Percentiles rank a stretch among this genome's conserved stretches.
Conservation (phyloP, 1,284 basidiomycete genomes). For the Coniferiporia sulphurascens region DNA sequence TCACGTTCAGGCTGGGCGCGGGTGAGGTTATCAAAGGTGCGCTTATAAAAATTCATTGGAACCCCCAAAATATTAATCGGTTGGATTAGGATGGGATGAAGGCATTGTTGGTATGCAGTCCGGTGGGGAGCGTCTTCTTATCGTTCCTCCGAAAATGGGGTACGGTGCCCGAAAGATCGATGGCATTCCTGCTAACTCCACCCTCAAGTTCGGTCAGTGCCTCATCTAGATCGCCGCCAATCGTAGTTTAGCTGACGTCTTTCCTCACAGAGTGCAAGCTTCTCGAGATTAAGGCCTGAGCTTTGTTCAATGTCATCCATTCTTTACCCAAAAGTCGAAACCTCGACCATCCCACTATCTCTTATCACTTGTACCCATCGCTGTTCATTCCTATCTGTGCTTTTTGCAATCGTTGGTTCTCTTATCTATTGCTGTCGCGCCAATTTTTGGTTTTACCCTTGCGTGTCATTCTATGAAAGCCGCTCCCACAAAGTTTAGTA, state of each 20-base stretch:
- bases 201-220: conserved; percentile 64
- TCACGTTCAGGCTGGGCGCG: conserved; percentile 81
- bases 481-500: not conserved
- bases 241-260: conserved; percentile 10
- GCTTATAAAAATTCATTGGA: conserved; percentile 20
- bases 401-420: not conserved
- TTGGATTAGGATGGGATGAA: conserved; percentile 75
- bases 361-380: not conserved
- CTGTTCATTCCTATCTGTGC: not conserved
- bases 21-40: conserved; percentile 90
- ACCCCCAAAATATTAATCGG: not conserved
- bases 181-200: conserved; percentile 64
- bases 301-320: not conserved
- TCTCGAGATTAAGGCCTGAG: conserved; percentile 47
- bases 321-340: not conserved
- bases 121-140: conserved; percentile 84
- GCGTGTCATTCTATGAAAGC: not conserved
- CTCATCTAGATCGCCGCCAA: not conserved
- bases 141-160: conserved; percentile 66
- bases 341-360: not conserved
- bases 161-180: conserved; percentile 57
- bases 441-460: too few relatives aligned
- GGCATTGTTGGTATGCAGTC: conserved; percentile 90
- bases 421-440: not conserved
- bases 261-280: conserved; percentile 63